Conservation (phyloP, 306 rosid species). For the Sindora glabra region DNA sequence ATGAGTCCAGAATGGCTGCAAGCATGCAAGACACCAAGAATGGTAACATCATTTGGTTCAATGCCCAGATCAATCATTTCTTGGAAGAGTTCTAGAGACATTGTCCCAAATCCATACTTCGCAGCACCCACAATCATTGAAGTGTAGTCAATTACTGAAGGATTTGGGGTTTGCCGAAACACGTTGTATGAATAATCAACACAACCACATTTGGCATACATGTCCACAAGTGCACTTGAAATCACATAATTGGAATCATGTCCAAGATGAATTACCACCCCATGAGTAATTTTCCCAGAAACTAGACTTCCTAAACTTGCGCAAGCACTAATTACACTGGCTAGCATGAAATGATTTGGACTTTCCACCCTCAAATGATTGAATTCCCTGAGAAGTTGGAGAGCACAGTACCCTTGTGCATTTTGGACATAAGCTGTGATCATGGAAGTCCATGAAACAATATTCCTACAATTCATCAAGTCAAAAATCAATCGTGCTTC, state of each 20-base stretch:
- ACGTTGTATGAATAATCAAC: constrained; percentile 49
- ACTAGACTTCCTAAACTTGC: constrained; percentile 65
- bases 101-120: constrained; percentile 66
- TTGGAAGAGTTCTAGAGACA: constrained; percentile 52
- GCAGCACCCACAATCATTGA: constrained; percentile 85
- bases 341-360: constrained; percentile 72
- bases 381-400: constrained; percentile 47
- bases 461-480: constrained; percentile 47
- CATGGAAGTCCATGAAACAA: constrained; percentile 83
- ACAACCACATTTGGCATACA: constrained; percentile 86
- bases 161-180: constrained; percentile 44
- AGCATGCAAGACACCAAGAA: constrained; percentile 74
- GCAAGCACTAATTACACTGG: constrained; percentile 60
- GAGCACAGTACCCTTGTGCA: constrained; percentile 50
- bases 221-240: constrained; percentile 73
- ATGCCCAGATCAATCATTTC: constrained; percentile 61
- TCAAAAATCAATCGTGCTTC: constrained; percentile 52
- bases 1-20: constrained; percentile 83
- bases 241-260: constrained; percentile 47
- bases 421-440: constrained; percentile 69
- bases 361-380: constrained; percentile 17
- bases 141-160: constrained; percentile 60
- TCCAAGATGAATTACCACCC: constrained; percentile 44
- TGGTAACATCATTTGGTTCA: constrained; percentile 62
- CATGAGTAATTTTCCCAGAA: constrained; percentile 66